A percentile compares a stretch with the other conserved stretches of the same genome.
Evolutionary conservation across 257 asterid genomes (phyloP).

Genomic region (Paraleonurus japonicus): DNA sequence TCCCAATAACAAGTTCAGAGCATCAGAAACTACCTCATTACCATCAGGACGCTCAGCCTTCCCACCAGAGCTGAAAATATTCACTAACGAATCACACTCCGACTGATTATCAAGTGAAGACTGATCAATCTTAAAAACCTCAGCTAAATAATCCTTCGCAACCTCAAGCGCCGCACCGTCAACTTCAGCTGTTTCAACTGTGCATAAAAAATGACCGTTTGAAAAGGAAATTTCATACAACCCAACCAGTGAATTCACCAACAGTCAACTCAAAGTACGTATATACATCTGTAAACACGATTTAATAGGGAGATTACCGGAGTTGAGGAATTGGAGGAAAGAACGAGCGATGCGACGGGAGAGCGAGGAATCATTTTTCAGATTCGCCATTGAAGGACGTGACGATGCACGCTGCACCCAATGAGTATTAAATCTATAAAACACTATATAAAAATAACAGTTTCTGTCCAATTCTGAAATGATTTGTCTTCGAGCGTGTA

Average conservation of each 20-base stretch:
- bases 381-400: conserved; percentile 48
- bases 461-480: too few species aligned
- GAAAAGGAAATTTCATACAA: background rate
- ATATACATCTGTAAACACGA: background rate
- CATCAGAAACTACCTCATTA: conserved; percentile 33
- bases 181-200: conserved; percentile 73
- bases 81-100: conserved; percentile 47
- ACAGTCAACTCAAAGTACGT: conserved; percentile 1
- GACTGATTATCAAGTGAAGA: conserved; percentile 38
- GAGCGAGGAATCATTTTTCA: conserved; percentile 63
- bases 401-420: conserved; percentile 15
- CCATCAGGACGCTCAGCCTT: conserved; percentile 10
- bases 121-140: conserved; percentile 64
- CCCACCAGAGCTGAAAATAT: conserved; percentile 50
- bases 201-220: conserved; percentile 2
- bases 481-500: too few species aligned
- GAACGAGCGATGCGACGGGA: conserved; percentile 76
- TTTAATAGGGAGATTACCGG: conserved; percentile 38
- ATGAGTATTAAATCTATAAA: conserved; percentile 29
- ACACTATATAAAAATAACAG: too few species aligned
- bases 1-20: conserved; percentile 35
- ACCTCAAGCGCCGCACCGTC: conserved; percentile 74
- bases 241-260: conserved; percentile 10
- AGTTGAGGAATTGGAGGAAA: conserved; percentile 62
- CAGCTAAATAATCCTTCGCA: conserved; percentile 67